Percentiles rank a stretch among this genome's conserved stretches.
These are phyloP conservation scores for Nitzschia sp. DNA, from an alignment of 108 stramenopile species.

Conservation along the genomic window DNA sequence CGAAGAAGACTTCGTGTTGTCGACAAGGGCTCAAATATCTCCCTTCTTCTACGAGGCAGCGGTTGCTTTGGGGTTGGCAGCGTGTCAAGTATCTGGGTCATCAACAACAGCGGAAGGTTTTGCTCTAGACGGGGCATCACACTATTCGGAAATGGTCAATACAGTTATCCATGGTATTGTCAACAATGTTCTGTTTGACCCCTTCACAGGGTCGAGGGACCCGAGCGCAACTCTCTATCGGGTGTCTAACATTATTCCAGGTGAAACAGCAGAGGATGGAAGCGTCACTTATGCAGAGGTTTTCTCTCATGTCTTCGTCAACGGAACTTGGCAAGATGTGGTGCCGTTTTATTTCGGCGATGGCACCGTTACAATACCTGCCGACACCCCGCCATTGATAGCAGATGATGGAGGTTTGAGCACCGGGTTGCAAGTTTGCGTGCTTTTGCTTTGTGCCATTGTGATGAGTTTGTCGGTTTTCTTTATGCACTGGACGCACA, in stretches of 20 bases:
- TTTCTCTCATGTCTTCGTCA: slow-evolving; percentile 36
- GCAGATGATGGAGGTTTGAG: slow-evolving; percentile 13
- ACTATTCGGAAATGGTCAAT: slow-evolving; percentile 34
- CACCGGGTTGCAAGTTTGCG: slow-evolving; percentile 7
- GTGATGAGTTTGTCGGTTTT: slow-evolving; percentile 36
- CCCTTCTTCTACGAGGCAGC: slow-evolving; percentile 58
- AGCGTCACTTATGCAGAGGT: slow-evolving; percentile 14
- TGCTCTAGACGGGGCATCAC: slow-evolving; percentile 37
- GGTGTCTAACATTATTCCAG: slow-evolving; percentile 29
- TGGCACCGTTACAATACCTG: slow-evolving; percentile 37
- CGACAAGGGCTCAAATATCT: not conserved
- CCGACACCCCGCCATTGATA: slow-evolving; percentile 30
- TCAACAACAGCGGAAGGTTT: slow-evolving; percentile 7
- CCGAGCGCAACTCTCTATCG: slow-evolving; percentile 37
- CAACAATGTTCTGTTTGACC: slow-evolving; percentile 42
- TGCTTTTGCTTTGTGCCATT: slow-evolving; percentile 15
- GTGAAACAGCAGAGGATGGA: slow-evolving; percentile 1
- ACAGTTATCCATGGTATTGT: slow-evolving; percentile 43
- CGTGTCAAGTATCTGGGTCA: slow-evolving; percentile 11
- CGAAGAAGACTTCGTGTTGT: slow-evolving; percentile 2
- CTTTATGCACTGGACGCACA: slow-evolving; percentile 39
- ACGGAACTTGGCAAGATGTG: slow-evolving; percentile 38
- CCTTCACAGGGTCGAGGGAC: slow-evolving; percentile 45
- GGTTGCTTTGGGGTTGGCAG: slow-evolving; percentile 56
- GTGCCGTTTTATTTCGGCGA: slow-evolving; percentile 41